phyloP scores from a whole-genome alignment of 805 yeast species.

The Phaffomyces thermotolerans region DNA sequence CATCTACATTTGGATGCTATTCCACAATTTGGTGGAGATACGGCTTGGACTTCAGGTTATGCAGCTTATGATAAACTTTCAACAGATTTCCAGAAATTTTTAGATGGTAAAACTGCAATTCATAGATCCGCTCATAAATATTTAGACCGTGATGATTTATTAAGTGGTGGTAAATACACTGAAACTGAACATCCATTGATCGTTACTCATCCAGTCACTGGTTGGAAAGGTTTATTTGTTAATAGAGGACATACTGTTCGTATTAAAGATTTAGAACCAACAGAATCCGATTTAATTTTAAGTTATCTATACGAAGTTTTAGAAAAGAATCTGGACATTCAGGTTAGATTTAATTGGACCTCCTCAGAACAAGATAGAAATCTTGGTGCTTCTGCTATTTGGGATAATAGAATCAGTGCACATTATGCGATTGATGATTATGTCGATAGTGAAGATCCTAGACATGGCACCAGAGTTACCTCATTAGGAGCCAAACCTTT shows the following conservation, averaged over 20 bases:
- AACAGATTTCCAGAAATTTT: constrained; percentile 40
- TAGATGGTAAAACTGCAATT: constrained; percentile 48
- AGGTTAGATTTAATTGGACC: constrained; percentile 47
- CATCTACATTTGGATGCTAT: constrained; percentile 44
- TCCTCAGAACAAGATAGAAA: constrained; percentile 27
- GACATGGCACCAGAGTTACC: constrained; percentile 50
- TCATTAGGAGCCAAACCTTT: constrained; percentile 47
- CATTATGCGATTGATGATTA: constrained; percentile 46
- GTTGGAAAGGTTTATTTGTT: constrained; percentile 50
- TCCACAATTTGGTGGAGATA: constrained; percentile 47
- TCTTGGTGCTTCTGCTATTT: constrained; percentile 39
- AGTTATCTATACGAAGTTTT: constrained; percentile 36
- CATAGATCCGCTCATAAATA: constrained; percentile 34
- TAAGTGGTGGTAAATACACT: constrained; percentile 37
- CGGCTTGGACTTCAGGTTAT: constrained; percentile 49
- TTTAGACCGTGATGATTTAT: constrained; percentile 35
- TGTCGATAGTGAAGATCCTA: constrained; percentile 46
- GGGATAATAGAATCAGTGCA: constrained; percentile 53
- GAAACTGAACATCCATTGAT: constrained; percentile 50
- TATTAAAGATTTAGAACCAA: constrained; percentile 23
- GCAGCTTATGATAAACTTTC: constrained; percentile 51
- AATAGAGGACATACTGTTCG: constrained; percentile 41
- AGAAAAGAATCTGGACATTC: constrained; percentile 47
- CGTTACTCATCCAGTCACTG: constrained; percentile 59
- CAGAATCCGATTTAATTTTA: constrained; percentile 26